Evolutionary conservation across 768 basidiomycete species (phyloP).

Genomic region (Termitomyces sp.): DNA sequence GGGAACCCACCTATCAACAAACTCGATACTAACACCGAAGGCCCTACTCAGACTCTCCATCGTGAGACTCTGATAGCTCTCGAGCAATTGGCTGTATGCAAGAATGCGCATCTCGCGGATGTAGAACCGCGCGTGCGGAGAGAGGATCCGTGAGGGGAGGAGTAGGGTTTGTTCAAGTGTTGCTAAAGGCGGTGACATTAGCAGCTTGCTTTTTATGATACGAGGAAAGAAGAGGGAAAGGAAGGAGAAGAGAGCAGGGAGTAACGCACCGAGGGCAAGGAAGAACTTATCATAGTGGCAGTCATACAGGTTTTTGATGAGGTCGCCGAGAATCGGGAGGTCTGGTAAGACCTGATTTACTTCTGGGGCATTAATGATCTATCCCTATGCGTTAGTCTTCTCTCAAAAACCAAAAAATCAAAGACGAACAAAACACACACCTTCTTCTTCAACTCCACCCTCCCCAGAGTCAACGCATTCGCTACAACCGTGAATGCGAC

Average conservation of each 20-base stretch:
- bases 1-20: slow-evolving; percentile 74
- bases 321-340: slow-evolving; percentile 76
- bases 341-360: slow-evolving; percentile 83
- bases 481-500: slow-evolving; percentile 81
- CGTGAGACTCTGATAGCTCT: slow-evolving; percentile 86
- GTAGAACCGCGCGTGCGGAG: slow-evolving; percentile 86
- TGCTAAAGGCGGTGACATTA: slow-evolving; percentile 39
- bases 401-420: not conserved
- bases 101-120: slow-evolving; percentile 95
- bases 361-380: slow-evolving; percentile 87
- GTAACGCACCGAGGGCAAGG: slow-evolving; percentile 67
- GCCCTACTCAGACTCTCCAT: slow-evolving; percentile 80
- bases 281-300: slow-evolving; percentile 97
- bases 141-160: slow-evolving; percentile 81
- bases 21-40: slow-evolving; percentile 87
- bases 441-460: slow-evolving; percentile 92
- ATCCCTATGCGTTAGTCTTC: not conserved
- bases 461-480: slow-evolving; percentile 69
- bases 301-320: slow-evolving; percentile 85
- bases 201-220: too few relatives aligned
- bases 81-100: slow-evolving; percentile 89
- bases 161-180: slow-evolving; percentile 87
- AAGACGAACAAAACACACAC: slow-evolving; percentile 30
- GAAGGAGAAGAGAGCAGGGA: not conserved
- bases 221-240: too few relatives aligned